Evolutionary conservation across 2,329 filamentous ascomycete genomes (phyloP), one percentile per base, ranked within the genome.

Genomic region (Ophiostoma sp.): DNA sequence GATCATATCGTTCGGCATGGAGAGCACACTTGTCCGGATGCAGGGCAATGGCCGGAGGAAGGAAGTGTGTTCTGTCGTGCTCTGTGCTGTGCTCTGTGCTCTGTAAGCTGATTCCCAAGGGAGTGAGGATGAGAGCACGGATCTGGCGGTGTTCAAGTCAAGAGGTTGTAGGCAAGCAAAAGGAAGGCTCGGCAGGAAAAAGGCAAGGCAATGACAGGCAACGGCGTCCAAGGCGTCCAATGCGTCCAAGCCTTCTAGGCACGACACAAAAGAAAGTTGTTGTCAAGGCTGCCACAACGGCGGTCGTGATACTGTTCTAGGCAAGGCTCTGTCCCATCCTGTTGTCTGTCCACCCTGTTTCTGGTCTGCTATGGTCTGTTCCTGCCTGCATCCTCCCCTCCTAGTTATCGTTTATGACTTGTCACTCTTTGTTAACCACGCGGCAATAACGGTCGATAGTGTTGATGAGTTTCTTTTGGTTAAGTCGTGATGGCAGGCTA

Each of bases 211-310:
- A n/a, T 8, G 39, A 5, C 27, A 31, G 27, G 27, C 27, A 31
- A 31, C n/a, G 39, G 39, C 39, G 39, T 41, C 39, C 7, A 13
- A 36, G 35, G 35, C 35, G 10, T 36, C 35, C 41, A 44, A 44
- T 5, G 41, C 41, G 41, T 44, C 41, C 41, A 44, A 44, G 44
- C 6, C 23, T 27, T 13, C 10, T 11, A 57, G 23, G 23, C 52
- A 57, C 10, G n/a, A 54, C 48, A 57, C n/a, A 57, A 57, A 57
- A 57, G 52, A 57, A 57, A 57, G 52, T 27, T n/a, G 20, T 48
- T 17, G 44, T 48, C 20, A 20, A 48, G 44, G 44, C n/a, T 57
- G 52, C 52, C 20, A 27, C 52, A n/a, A 23, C 2, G 48, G 52
- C 52, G 52, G 52, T n/a, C 52, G 23, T 57, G 52, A 31, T 57